A percentile compares a stretch with the other conserved stretches of the same genome.
Evolutionary conservation across 306 rosid genomes (phyloP).

Genomic region (Citrullus mucosospermus): DNA sequence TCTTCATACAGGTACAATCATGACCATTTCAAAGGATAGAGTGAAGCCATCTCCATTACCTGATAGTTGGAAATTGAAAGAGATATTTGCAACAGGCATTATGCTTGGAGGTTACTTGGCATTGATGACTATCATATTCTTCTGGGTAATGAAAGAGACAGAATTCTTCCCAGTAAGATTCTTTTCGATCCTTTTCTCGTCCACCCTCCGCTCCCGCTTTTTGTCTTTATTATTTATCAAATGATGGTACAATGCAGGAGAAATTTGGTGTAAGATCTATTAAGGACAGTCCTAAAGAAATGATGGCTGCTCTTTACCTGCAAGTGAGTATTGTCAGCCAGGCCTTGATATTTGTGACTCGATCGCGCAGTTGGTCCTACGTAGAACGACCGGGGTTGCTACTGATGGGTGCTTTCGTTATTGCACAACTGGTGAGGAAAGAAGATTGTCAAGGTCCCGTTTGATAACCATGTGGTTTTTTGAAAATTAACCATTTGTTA

Average conservation of each 20-base stretch:
- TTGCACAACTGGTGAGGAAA: conserved; percentile 82
- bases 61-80: conserved; percentile 91
- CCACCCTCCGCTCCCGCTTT: neutral
- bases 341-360: conserved; percentile 86
- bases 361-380: conserved; percentile 91
- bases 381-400: conserved; percentile 75
- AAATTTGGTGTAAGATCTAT: conserved; percentile 58
- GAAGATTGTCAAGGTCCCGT: neutral
- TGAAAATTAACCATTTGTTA: too few species aligned
- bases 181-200: neutral
- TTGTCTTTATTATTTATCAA: neutral
- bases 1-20: conserved; percentile 62
- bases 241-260: conserved; percentile 31
- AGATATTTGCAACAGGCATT: conserved; percentile 88
- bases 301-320: conserved; percentile 81
- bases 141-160: conserved; percentile 67
- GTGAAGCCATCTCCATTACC: conserved; percentile 97
- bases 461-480: too few species aligned
- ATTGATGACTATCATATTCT: conserved; percentile 79
- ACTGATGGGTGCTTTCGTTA: conserved; percentile 38
- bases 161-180: conserved; percentile 46
- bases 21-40: conserved; percentile 97
- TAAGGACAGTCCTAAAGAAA: conserved; percentile 23
- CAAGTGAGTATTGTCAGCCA: conserved; percentile 99
- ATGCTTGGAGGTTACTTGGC: conserved; percentile 95